Conservation (phyloP, 495 filamentous ascomycete species). For the Hyaloscypha finlandica region DNA sequence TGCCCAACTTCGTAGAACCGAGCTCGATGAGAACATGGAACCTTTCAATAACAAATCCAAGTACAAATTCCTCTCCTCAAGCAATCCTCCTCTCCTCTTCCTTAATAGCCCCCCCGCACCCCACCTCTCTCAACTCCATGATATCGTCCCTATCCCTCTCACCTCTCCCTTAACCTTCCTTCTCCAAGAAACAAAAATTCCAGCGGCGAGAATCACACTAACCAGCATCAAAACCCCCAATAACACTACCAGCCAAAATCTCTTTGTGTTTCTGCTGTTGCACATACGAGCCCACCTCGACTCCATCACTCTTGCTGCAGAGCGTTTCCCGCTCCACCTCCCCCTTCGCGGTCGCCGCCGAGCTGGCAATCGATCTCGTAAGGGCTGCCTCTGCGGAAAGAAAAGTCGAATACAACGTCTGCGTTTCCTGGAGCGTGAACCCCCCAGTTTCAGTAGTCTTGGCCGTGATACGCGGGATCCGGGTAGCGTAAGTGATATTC, state of each 20-base stretch:
- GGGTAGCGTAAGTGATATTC: constrained; percentile 14
- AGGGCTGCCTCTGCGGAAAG: no score
- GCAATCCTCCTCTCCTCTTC: neutral
- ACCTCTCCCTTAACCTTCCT: neutral
- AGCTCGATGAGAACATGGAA: neutral
- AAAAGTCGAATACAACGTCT: neutral
- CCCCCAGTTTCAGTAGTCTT: neutral
- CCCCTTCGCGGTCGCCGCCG: neutral
- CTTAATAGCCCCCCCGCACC: neutral
- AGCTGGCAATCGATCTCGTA: no score
- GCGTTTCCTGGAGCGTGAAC: neutral
- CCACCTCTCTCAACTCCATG: neutral
- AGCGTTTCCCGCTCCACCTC: neutral
- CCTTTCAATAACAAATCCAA: neutral
- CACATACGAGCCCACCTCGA: neutral
- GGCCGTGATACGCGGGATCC: neutral
- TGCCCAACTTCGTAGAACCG: neutral
- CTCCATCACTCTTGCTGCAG: neutral
- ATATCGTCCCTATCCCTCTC: neutral
- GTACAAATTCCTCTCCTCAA: neutral
- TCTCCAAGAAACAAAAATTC: neutral
- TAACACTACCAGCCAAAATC: neutral
- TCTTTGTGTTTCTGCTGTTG: neutral
- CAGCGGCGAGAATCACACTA: neutral
- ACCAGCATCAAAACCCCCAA: constrained; percentile 5